Conservation (phyloP, 768 basidiomycete species). For the Omphalotus guepiniiformis region DNA sequence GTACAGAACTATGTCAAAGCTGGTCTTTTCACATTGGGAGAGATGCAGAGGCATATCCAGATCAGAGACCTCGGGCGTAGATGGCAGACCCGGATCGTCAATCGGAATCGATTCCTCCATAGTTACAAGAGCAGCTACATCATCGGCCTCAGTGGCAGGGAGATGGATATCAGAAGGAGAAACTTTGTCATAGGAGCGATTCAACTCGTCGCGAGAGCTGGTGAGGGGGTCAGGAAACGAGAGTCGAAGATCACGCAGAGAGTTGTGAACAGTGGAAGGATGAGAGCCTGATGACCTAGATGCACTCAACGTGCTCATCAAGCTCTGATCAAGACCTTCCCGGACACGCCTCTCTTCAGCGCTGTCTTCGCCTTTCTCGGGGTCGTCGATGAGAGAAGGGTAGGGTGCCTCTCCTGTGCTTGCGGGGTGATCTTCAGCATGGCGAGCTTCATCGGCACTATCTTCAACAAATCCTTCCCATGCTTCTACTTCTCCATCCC, state of each 20-base stretch:
- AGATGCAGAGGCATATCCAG: slow-evolving; percentile 13
- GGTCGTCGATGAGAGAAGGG: slow-evolving; percentile 13
- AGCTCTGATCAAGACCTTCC: slow-evolving; percentile 77
- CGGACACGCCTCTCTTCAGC: slow-evolving; percentile 67
- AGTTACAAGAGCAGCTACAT: slow-evolving; percentile 18
- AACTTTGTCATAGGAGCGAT: slow-evolving; percentile 55
- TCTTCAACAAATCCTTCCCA: slow-evolving; percentile 79
- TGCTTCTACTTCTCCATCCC: slow-evolving; percentile 64
- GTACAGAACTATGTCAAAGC: slow-evolving; percentile 65
- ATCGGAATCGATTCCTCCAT: slow-evolving; percentile 20
- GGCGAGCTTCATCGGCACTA: slow-evolving; percentile 36
- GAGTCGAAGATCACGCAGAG: slow-evolving; percentile 70
- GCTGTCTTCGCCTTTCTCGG: slow-evolving; percentile 33
- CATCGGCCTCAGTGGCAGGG: slow-evolving; percentile 19
- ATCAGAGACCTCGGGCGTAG: slow-evolving; percentile 33
- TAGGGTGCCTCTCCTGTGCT: slow-evolving; percentile 11
- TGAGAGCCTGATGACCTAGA: slow-evolving; percentile 57
- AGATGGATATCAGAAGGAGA: slow-evolving; percentile 31
- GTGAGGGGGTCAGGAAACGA: slow-evolving; percentile 84
- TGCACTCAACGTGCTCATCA: slow-evolving; percentile 72
- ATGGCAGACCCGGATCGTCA: slow-evolving; percentile 31
- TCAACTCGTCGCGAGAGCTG: slow-evolving; percentile 60
- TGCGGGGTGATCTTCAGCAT: slow-evolving; percentile 15
- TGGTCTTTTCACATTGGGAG: neutral
- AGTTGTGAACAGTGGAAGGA: slow-evolving; percentile 49